Evolutionary conservation across 805 yeast species (phyloP).

Genomic region (Yamadazyma nakazawae): DNA sequence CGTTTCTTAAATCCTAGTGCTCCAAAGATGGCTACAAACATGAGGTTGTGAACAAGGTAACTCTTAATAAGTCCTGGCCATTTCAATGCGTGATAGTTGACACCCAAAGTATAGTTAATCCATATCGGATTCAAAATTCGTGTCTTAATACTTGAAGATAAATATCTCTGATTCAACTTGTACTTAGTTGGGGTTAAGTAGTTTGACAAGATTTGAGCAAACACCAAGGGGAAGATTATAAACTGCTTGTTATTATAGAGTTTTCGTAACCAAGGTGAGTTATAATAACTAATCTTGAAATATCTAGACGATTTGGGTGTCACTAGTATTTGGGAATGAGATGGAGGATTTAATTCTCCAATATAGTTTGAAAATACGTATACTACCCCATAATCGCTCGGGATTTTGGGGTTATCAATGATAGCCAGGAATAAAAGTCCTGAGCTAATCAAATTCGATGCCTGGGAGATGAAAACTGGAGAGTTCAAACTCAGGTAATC

Average conservation of each 20-base stretch:
- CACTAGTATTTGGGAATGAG: slow-evolving; percentile 25
- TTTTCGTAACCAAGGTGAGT: slow-evolving; percentile 16
- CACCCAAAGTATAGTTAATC: slow-evolving; percentile 35
- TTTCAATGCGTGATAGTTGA: slow-evolving; percentile 20
- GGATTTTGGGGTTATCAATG: slow-evolving; percentile 22
- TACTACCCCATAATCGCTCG: slow-evolving; percentile 37
- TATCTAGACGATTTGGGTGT: slow-evolving; percentile 25
- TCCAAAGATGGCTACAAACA: slow-evolving; percentile 18
- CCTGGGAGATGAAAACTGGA: slow-evolving; percentile 1
- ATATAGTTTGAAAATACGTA: slow-evolving; percentile 30
- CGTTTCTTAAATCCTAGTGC: slow-evolving; percentile 19
- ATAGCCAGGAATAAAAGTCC: slow-evolving; percentile 21
- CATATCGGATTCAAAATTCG: slow-evolving; percentile 39
- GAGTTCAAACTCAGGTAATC: neutral
- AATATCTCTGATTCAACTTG: slow-evolving; percentile 34
- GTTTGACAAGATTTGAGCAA: slow-evolving; percentile 38
- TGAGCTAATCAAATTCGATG: slow-evolving; percentile 12
- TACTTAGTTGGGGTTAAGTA: slow-evolving; percentile 38
- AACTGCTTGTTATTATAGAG: slow-evolving; percentile 30
- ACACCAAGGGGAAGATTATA: slow-evolving; percentile 33
- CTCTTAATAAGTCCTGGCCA: slow-evolving; percentile 27
- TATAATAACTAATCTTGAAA: slow-evolving; percentile 24
- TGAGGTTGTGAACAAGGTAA: slow-evolving; percentile 26
- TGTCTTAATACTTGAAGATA: slow-evolving; percentile 29
- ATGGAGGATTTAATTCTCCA: slow-evolving; percentile 32